Conservation (phyloP, 1,284 basidiomycete genomes). For the Cryptococcus sp. region DNA sequence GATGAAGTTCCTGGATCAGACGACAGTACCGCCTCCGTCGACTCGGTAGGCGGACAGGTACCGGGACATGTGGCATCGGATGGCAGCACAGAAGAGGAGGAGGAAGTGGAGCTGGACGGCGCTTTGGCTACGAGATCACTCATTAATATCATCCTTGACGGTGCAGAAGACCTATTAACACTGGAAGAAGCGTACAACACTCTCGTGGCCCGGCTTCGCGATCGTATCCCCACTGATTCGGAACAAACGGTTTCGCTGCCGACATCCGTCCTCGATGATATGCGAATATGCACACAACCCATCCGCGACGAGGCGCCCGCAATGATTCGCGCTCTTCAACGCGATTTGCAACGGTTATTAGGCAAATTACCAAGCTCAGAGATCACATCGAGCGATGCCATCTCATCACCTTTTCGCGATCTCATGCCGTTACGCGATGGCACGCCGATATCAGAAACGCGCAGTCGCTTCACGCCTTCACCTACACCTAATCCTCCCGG, state of each 20-base stretch:
- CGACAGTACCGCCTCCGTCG: conserved; percentile 23
- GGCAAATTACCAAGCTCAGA: conserved; percentile 41
- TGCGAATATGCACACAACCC: conserved; percentile 28
- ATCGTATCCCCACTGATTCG: conserved; percentile 14
- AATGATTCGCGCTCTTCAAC: conserved; percentile 44
- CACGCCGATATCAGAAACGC: conserved; percentile 12
- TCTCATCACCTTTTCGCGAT: conserved; percentile 35
- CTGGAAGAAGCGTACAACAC: conserved; percentile 49
- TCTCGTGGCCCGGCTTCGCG: conserved; percentile 30
- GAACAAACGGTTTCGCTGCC: background rate
- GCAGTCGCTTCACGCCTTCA: conserved; percentile 25
- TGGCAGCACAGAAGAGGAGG: conserved; percentile 24
- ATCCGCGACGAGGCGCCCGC: conserved; percentile 45
- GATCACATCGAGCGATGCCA: conserved; percentile 10
- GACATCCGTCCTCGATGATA: conserved; percentile 3
- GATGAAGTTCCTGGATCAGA: conserved; percentile 35
- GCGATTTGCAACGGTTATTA: conserved; percentile 43
- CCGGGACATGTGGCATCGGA: conserved; percentile 14
- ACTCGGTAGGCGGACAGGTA: background rate
- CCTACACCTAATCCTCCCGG: conserved; percentile 18
- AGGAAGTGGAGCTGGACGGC: conserved; percentile 40
- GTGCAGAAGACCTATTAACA: conserved; percentile 47
- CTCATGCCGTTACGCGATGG: conserved; percentile 25
- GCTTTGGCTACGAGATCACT: conserved; percentile 38
- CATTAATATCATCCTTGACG: conserved; percentile 43